Evolutionary conservation across 192 early-diverging fungal genomes (phyloP).

Genomic region (Spizellomyces sp.): DNA sequence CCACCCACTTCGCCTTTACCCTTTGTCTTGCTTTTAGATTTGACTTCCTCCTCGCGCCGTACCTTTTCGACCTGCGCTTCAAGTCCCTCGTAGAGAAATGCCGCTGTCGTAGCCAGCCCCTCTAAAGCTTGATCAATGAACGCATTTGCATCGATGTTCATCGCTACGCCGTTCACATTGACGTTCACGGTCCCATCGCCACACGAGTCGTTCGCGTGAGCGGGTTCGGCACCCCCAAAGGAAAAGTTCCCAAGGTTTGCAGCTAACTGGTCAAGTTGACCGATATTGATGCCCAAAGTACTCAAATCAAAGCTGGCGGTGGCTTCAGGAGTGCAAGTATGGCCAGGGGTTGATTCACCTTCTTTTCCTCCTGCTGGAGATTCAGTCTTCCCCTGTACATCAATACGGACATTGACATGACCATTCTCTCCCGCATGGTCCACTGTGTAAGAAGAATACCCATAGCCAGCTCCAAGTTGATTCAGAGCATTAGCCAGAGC

Average conservation of each 20-base stretch:
- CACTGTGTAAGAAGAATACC: not conserved
- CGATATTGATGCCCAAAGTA: constrained; percentile 17
- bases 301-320: constrained; percentile 14
- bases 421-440: not conserved
- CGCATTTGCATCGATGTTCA: constrained; percentile 25
- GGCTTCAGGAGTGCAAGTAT: not conserved
- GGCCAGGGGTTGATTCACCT: not conserved
- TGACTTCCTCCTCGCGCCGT: constrained; percentile 8
- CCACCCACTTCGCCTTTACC: not conserved
- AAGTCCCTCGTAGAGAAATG: constrained; percentile 30
- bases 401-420: constrained; percentile 13
- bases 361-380: not conserved
- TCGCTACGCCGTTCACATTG: constrained; percentile 17
- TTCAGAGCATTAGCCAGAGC: constrained; percentile 18
- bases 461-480: constrained; percentile 22
- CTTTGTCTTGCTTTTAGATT: constrained; percentile 13
- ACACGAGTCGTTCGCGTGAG: not conserved
- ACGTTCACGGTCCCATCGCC: constrained; percentile 17
- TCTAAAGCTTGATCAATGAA: constrained; percentile 41
- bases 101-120: constrained; percentile 32
- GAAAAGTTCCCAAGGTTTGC: constrained; percentile 9
- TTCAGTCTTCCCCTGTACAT: not conserved
- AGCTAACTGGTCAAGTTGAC: constrained; percentile 20
- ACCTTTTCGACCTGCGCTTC: constrained; percentile 32
- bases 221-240: not conserved